Percentiles rank a stretch among this genome's conserved stretches.
Evolutionary conservation across 176 grass and related monocot species (phyloP).

Genomic region (Rhipidocladum racemiflorum): DNA sequence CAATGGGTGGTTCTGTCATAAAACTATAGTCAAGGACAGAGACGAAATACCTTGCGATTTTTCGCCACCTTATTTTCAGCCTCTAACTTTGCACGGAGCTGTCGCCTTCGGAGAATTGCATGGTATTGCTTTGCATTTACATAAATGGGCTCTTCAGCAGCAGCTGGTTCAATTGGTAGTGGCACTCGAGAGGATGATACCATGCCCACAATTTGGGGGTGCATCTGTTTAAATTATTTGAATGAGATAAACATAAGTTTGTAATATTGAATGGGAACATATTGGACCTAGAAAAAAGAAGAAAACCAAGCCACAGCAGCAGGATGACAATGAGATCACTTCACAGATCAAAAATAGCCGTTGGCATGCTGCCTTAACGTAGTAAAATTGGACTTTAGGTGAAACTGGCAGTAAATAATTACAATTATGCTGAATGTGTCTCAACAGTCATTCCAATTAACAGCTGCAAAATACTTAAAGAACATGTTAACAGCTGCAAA

Average conservation of each 20-base stretch:
- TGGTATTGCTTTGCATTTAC: constrained; percentile 93
- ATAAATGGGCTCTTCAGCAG: constrained; percentile 88
- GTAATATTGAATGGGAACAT: not conserved
- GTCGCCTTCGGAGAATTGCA: constrained; percentile 88
- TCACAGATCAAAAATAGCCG: not conserved
- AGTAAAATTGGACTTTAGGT: not conserved
- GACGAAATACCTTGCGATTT: constrained; percentile 63
- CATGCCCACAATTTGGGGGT: constrained; percentile 63
- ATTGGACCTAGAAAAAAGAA: constrained; percentile 12
- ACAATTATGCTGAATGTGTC: not conserved
- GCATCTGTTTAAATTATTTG: constrained; percentile 50
- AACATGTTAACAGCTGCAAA: not conserved
- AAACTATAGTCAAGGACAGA: not conserved
- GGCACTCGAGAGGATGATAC: constrained; percentile 62
- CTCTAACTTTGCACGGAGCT: constrained; percentile 84
- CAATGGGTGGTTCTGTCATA: no score
- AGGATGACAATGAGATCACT: not conserved
- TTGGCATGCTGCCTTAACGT: not conserved
- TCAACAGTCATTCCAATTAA: not conserved
- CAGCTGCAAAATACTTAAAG: not conserved
- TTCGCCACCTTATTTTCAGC: constrained; percentile 95
- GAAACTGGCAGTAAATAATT: not conserved
- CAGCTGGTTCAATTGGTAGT: constrained; percentile 69
- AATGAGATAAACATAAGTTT: not conserved
- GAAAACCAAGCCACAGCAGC: not conserved